These are phyloP conservation scores for Hydnum rufescens DNA, from an alignment of 768 basidiomycete genomes.

Conservation along the genomic window DNA sequence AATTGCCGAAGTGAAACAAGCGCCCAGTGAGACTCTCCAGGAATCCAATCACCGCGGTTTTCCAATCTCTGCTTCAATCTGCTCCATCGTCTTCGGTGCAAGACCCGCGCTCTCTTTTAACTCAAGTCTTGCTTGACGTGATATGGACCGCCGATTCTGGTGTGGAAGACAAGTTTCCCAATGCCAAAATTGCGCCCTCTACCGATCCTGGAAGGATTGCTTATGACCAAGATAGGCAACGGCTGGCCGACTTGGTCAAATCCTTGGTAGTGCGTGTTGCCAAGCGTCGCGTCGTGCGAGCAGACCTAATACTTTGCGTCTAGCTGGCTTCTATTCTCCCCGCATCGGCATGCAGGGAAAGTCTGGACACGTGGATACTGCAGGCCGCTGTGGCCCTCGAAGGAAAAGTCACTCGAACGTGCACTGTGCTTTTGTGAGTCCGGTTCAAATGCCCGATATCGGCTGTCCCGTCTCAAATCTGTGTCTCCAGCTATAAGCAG, in stretches of 20 bases:
- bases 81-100: conserved; percentile 10
- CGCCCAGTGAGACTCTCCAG: no score
- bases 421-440: conserved; percentile 66
- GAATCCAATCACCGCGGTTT: no score
- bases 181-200: conserved; percentile 23
- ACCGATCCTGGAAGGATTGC: conserved; percentile 11
- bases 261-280: conserved; percentile 36
- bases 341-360: conserved; percentile 45
- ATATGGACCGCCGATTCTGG: conserved; percentile 66
- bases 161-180: conserved; percentile 46
- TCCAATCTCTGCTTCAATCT: conserved; percentile 6
- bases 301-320: neutral
- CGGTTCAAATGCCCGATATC: neutral
- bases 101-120: conserved; percentile 20
- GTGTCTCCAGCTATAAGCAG: conserved; percentile 61
- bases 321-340: conserved; percentile 26
- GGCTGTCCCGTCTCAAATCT: neutral
- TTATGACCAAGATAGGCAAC: conserved; percentile 39
- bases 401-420: conserved; percentile 61
- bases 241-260: conserved; percentile 36
- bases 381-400: conserved; percentile 47
- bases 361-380: conserved; percentile 47
- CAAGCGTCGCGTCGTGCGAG: neutral
- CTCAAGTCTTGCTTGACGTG: conserved; percentile 56
- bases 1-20: no score